Conservation (phyloP, 2,329 filamentous ascomycete species). For the Fusarium tricinctum region DNA sequence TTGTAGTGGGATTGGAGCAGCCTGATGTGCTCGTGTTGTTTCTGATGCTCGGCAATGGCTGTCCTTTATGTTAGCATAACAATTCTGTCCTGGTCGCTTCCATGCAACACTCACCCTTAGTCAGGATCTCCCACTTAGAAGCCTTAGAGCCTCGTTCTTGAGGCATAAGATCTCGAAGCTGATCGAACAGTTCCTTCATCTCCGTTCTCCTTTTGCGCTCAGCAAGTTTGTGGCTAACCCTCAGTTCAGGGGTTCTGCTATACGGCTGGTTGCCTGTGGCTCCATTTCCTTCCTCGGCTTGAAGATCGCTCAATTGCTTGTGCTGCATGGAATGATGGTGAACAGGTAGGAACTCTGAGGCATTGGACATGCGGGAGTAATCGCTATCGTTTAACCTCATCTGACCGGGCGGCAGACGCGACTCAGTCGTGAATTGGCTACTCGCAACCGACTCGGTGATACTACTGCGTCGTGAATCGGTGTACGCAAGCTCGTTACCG, state of each 20-base stretch:
- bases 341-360: conserved; percentile 70
- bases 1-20: conserved; percentile 62
- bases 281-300: conserved; percentile 68
- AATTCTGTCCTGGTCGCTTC: neutral
- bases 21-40: conserved; percentile 65
- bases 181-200: conserved; percentile 90
- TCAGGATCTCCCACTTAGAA: conserved; percentile 90
- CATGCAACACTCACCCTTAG: conserved; percentile 73
- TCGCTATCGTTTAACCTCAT: conserved; percentile 76
- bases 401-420: conserved; percentile 78
- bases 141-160: conserved; percentile 87
- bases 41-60: conserved; percentile 74
- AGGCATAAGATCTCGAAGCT: conserved; percentile 81
- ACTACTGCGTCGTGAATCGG: conserved; percentile 80
- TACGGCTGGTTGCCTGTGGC: conserved; percentile 77
- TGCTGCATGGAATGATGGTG: conserved; percentile 85
- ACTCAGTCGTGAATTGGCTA: conserved; percentile 83
- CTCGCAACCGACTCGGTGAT: conserved; percentile 83
- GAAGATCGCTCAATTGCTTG: conserved; percentile 76
- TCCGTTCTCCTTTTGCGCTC: conserved; percentile 87
- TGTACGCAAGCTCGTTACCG: conserved; percentile 63
- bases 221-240: conserved; percentile 87
- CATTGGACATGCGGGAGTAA: conserved; percentile 64
- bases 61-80: conserved; percentile 29
- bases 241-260: conserved; percentile 83